Evolutionary conservation across 2,329 filamentous ascomycete genomes (phyloP).

Genomic region (Trichocomaceae sp.): DNA sequence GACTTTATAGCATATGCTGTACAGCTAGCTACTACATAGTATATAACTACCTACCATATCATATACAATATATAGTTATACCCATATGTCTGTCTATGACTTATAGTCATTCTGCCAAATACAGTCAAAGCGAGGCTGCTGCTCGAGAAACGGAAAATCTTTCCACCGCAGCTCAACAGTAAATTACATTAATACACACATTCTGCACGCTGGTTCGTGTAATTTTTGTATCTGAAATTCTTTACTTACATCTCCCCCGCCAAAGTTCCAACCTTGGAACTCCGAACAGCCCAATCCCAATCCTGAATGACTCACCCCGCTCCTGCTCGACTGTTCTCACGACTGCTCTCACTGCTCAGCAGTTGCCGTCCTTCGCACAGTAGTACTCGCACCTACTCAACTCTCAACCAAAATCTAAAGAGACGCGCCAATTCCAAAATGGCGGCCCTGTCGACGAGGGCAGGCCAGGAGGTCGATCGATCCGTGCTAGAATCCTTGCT

Average conservation of each 20-base stretch:
- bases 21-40: no score
- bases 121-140: no score
- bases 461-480: slow-evolving; percentile 84
- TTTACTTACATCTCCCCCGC: not conserved
- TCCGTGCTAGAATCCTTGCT: slow-evolving; percentile 75
- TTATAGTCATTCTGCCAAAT: no score
- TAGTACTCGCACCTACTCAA: slow-evolving; percentile 32
- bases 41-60: no score
- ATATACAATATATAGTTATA: no score
- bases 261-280: not conserved
- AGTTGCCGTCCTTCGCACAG: slow-evolving; percentile 21
- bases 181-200: not conserved
- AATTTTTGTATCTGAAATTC: slow-evolving; percentile 8
- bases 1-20: no score
- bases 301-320: slow-evolving; percentile 36
- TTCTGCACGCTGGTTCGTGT: not conserved
- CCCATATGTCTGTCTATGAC: no score
- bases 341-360: no score
- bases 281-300: no score
- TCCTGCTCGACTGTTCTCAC: slow-evolving; percentile 31
- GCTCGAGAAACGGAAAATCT: not conserved
- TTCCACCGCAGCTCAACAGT: not conserved
- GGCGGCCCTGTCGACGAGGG: slow-evolving; percentile 67
- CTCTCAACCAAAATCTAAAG: slow-evolving; percentile 22
- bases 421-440: slow-evolving; percentile 39